phyloP scores from a whole-genome alignment of 2,329 filamentous ascomycete species.

The Penicillium oxalicum region DNA sequence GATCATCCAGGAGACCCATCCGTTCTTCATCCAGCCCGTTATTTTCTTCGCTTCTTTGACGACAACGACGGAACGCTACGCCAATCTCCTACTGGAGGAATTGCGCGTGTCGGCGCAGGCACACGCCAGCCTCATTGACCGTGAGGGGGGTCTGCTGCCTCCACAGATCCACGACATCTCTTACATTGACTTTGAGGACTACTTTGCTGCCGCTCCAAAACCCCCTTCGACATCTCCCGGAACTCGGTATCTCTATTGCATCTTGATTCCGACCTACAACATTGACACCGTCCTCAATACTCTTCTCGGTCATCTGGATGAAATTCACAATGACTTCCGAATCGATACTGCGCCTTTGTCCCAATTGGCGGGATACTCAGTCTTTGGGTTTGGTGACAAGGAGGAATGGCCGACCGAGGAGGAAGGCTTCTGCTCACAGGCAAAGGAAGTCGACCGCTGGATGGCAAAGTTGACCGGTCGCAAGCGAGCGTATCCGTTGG shows the following conservation, averaged over 20 bases:
- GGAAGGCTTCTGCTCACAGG: slow-evolving; percentile 89
- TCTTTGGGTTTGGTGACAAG: slow-evolving; percentile 88
- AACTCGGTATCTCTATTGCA: slow-evolving; percentile 69
- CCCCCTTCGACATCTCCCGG: slow-evolving; percentile 40
- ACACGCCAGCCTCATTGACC: slow-evolving; percentile 18
- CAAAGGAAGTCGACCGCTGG: slow-evolving; percentile 86
- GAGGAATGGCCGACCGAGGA: slow-evolving; percentile 89
- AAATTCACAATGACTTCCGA: slow-evolving; percentile 94
- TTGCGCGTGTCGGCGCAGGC: slow-evolving; percentile 43
- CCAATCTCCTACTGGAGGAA: slow-evolving; percentile 55
- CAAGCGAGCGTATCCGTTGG: slow-evolving; percentile 82
- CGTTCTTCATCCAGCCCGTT: slow-evolving; percentile 53
- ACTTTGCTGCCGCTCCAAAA: slow-evolving; percentile 73
- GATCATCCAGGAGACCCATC: slow-evolving; percentile 12
- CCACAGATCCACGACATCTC: slow-evolving; percentile 71
- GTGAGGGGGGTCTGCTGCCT: slow-evolving; percentile 40
- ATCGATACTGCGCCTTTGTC: slow-evolving; percentile 84
- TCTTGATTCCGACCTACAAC: slow-evolving; percentile 86
- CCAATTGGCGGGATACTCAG: slow-evolving; percentile 73
- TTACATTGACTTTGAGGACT: slow-evolving; percentile 87
- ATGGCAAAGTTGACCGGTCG: slow-evolving; percentile 88
- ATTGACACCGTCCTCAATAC: slow-evolving; percentile 88
- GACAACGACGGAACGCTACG: slow-evolving; percentile 70
- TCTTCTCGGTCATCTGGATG: slow-evolving; percentile 78
- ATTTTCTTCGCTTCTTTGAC: slow-evolving; percentile 89